Conservation (phyloP, 129 eudicot genomes). For the Arctium minus region DNA sequence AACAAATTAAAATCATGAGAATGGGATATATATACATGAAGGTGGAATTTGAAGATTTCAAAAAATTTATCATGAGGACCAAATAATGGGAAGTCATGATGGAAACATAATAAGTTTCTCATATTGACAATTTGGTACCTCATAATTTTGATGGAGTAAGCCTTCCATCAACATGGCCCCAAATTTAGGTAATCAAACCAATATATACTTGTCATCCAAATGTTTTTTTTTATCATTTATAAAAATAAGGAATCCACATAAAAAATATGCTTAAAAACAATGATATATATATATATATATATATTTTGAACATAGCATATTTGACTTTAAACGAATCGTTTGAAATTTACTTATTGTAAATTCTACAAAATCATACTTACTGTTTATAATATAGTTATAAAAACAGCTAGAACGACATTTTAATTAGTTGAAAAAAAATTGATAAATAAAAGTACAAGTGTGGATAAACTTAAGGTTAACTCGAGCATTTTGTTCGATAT, state of each 20-base stretch:
- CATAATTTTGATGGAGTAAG: slow-evolving; percentile 28
- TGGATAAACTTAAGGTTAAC: neutral
- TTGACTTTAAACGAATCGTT: neutral
- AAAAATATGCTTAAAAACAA: neutral
- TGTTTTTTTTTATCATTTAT: neutral
- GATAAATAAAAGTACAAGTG: neutral
- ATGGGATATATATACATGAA: slow-evolving; percentile 9
- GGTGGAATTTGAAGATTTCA: slow-evolving; percentile 37
- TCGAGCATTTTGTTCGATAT: neutral
- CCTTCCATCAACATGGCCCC: slow-evolving; percentile 40
- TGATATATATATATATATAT: neutral
- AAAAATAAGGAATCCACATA: neutral
- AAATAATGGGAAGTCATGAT: slow-evolving; percentile 41
- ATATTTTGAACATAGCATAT: neutral
- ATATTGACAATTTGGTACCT: slow-evolving; percentile 7
- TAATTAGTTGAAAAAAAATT: neutral
- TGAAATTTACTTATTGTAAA: neutral
- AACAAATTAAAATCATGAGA: slow-evolving; percentile 29
- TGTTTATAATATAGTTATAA: neutral
- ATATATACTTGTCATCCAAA: neutral
- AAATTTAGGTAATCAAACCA: slow-evolving; percentile 31
- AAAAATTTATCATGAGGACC: slow-evolving; percentile 31
- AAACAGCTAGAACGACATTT: neutral
- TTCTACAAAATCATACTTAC: neutral
- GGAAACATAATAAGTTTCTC: slow-evolving; percentile 23